Evolutionary conservation across 2,329 filamentous ascomycete genomes (phyloP), one percentile per base, ranked within the genome.

Genomic region (Aspergillus clavatus): DNA sequence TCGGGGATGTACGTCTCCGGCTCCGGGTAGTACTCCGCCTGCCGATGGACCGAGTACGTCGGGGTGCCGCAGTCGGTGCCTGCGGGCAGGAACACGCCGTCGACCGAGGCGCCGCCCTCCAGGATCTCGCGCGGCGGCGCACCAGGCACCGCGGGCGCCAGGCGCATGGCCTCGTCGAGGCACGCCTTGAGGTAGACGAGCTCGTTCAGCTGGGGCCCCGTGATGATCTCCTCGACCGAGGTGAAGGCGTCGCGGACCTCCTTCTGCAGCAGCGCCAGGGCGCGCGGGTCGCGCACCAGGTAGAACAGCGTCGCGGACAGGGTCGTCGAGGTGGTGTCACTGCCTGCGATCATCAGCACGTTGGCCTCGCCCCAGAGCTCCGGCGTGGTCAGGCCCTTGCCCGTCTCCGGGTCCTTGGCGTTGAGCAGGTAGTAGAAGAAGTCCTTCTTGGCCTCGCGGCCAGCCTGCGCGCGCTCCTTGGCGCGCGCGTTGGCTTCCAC

Each of bases 381-480:
- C 0, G 78, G 76, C 2, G 75, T 82, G 31, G 73, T 77, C 58
- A 87, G 83, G 1, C 81, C 81, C 46, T 78, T 74, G 42, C 83
- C 83, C 0, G 83, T 86, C 59, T 87, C 83, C 10, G 83, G 83
- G 53, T 88, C 84, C 29, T 79, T 78, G 6, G 84, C 84, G 58
- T 82, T 83, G 48, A 88, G 76, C 8, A 89, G 75, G 63, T 87
- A 82, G 66, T 86, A 83, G 70, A 88, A 87, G 71, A 88, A 87
- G 61, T 88, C 85, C 45, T 83, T 81, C 26, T 84, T 82, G 56
- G 81, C 82, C 38, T 77, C 82, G 52, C 79, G 80, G 52, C 81
- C 80, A 22, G 82, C 82, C 21, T 84, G 70, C 49, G 65, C 53
- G 18, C 66, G 62, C 44, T 70, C 66, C 43, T 81, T 80, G 39